These are phyloP conservation scores for Sarcomyxa edulis DNA, from an alignment of 768 basidiomycete species.

Conservation along the genomic window DNA sequence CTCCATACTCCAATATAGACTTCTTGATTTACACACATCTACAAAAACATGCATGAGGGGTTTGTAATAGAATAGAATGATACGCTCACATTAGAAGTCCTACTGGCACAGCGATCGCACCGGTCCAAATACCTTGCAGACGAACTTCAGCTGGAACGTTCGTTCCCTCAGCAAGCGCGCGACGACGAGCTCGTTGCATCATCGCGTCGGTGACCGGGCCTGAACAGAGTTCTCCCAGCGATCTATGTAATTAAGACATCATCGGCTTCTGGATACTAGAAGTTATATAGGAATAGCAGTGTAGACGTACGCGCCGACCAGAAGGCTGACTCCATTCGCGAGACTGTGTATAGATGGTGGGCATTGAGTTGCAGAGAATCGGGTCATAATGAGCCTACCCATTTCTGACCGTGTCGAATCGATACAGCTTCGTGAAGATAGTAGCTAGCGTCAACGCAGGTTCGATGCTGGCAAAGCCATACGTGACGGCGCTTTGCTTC, in stretches of 20 bases:
- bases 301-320: constrained; percentile 26
- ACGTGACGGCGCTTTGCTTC: constrained; percentile 23
- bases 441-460: constrained; percentile 33
- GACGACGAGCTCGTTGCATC: constrained; percentile 27
- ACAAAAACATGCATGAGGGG: too few species aligned
- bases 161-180: constrained; percentile 17
- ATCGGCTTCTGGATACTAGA: not conserved
- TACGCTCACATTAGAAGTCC: constrained; percentile 27
- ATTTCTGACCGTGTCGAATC: constrained; percentile 31
- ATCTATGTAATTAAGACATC: constrained; percentile 12
- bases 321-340: constrained; percentile 29
- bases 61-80: too few species aligned
- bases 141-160: constrained; percentile 26
- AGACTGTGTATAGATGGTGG: constrained; percentile 14
- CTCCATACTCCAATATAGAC: not conserved
- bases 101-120: constrained; percentile 27
- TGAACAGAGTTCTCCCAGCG: constrained; percentile 30
- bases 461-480: constrained; percentile 34
- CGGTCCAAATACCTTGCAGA: constrained; percentile 33
- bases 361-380: not conserved
- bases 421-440: constrained; percentile 30
- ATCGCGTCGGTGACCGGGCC: constrained; percentile 30
- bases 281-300: not conserved
- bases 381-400: constrained; percentile 17
- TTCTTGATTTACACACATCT: not conserved